Conservation (phyloP, 805 yeast species). For the Starmerella etchellsii region DNA sequence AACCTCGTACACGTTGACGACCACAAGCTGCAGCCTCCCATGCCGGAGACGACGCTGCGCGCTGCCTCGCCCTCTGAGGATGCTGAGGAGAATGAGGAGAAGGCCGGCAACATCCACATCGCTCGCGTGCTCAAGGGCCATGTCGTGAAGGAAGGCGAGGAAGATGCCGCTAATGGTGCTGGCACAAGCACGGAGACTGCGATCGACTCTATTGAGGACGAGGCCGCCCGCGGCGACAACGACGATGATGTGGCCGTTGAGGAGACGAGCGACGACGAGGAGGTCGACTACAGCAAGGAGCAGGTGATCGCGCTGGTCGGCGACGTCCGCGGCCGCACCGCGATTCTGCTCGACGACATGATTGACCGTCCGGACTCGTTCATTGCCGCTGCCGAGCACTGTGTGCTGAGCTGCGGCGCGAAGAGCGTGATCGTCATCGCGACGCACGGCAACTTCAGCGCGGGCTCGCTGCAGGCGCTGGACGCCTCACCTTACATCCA, state of each 20-base stretch:
- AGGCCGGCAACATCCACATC: slow-evolving; percentile 51
- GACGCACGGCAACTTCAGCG: slow-evolving; percentile 90
- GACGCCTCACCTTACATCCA: slow-evolving; percentile 73
- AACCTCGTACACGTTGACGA: slow-evolving; percentile 19
- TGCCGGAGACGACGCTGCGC: not conserved
- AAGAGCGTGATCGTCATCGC: slow-evolving; percentile 79
- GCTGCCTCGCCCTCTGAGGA: slow-evolving; percentile 12
- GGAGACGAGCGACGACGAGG: slow-evolving; percentile 38
- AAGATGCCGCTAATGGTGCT: slow-evolving; percentile 2
- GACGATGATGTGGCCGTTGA: slow-evolving; percentile 9
- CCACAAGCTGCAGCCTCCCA: slow-evolving; percentile 2
- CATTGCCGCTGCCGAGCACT: slow-evolving; percentile 96
- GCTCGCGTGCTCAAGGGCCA: slow-evolving; percentile 96
- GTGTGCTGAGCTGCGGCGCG: slow-evolving; percentile 93
- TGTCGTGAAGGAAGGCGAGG: slow-evolving; percentile 43
- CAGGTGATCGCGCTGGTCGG: slow-evolving; percentile 93
- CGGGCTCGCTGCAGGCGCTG: slow-evolving; percentile 68
- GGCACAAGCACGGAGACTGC: not conserved
- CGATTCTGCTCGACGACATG: slow-evolving; percentile 92
- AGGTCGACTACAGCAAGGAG: slow-evolving; percentile 60
- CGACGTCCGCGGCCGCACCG: slow-evolving; percentile 81
- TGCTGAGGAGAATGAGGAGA: slow-evolving; percentile 12
- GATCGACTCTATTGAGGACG: slow-evolving; percentile 39
- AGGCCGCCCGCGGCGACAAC: slow-evolving; percentile 31
- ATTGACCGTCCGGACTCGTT: slow-evolving; percentile 89